phyloP scores from a whole-genome alignment of 139 green algal species.

The Prasinococcaceae sp. region DNA sequence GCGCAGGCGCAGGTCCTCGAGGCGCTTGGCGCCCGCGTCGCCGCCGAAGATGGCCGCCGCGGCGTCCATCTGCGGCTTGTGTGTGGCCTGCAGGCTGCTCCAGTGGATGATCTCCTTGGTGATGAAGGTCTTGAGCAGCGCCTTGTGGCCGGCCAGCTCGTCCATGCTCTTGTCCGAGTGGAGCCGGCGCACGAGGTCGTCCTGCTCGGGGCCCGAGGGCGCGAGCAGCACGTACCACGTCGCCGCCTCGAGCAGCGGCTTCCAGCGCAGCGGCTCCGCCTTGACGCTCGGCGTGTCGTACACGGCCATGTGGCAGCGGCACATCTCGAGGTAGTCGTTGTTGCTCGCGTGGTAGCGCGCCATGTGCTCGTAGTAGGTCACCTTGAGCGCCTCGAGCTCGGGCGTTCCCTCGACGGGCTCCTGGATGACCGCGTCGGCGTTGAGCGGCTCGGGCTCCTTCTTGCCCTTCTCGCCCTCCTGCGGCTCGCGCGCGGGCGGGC shows the following conservation, averaged over 20 bases:
- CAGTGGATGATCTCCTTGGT: constrained; percentile 70
- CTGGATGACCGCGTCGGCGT: no score
- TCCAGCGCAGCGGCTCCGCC: constrained; percentile 13
- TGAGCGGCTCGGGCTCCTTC: no score
- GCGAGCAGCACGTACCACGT: constrained; percentile 79
- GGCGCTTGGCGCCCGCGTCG: constrained; percentile 22
- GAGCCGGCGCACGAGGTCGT: constrained; percentile 59
- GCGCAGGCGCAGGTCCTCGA: constrained; percentile 22
- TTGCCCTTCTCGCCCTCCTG: constrained; percentile 3
- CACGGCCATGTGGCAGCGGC: constrained; percentile 53
- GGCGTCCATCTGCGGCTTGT: constrained; percentile 46
- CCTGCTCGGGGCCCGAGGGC: constrained; percentile 61
- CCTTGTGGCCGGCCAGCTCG: constrained; percentile 57
- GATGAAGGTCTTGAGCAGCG: constrained; percentile 73
- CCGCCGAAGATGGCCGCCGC: constrained; percentile 35
- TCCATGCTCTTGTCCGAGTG: constrained; percentile 55
- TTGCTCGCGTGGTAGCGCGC: constrained; percentile 70
- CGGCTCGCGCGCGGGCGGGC: no score
- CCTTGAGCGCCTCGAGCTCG: constrained; percentile 72
- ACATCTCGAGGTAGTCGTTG: constrained; percentile 88
- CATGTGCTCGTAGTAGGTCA: constrained; percentile 84
- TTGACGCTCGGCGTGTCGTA: constrained; percentile 32
- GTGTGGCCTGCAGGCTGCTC: constrained; percentile 31
- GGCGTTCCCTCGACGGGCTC: constrained; percentile 36
- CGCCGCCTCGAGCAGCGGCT: constrained; percentile 70